These are phyloP conservation scores for Stachybotrys chlorohalonatus DNA, from an alignment of 2,329 filamentous ascomycete species.

Conservation along the genomic window DNA sequence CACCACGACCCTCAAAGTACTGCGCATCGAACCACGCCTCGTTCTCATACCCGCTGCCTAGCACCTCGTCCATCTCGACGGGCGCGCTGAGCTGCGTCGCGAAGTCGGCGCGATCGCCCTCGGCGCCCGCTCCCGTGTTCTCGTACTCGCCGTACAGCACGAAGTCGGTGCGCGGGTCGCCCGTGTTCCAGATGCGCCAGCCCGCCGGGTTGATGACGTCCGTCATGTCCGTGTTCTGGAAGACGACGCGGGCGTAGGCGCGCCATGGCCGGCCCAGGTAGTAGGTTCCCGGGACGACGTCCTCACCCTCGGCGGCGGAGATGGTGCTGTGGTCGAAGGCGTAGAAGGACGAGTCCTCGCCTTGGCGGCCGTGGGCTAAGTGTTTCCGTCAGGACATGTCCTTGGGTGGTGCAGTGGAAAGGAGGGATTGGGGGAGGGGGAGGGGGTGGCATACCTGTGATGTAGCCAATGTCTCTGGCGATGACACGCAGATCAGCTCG, in stretches of 20 bases:
- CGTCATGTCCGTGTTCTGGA: slow-evolving; percentile 39
- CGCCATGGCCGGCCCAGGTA: slow-evolving; percentile 42
- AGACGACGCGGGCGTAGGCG: slow-evolving; percentile 35
- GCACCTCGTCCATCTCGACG: slow-evolving; percentile 21
- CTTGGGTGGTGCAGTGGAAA: background rate
- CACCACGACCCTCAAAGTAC: background rate
- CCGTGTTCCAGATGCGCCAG: slow-evolving; percentile 46
- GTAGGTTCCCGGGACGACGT: slow-evolving; percentile 26
- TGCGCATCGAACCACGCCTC: slow-evolving; percentile 6
- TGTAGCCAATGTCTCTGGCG: slow-evolving; percentile 23
- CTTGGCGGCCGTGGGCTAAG: slow-evolving; percentile 32
- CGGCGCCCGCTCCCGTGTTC: slow-evolving; percentile 48
- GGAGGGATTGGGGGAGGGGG: background rate
- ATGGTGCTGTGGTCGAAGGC: slow-evolving; percentile 36
- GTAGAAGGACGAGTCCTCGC: slow-evolving; percentile 28
- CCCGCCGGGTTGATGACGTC: slow-evolving; percentile 50
- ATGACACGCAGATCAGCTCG: slow-evolving; percentile 29
- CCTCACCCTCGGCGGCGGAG: slow-evolving; percentile 25
- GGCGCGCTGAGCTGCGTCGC: slow-evolving; percentile 22
- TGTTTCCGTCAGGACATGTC: background rate
- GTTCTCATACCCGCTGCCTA: slow-evolving; percentile 10
- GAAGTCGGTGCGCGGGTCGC: slow-evolving; percentile 37
- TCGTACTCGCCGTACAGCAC: slow-evolving; percentile 50
- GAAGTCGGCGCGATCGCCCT: slow-evolving; percentile 39
- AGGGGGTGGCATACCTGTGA: slow-evolving; percentile 25